Percentiles rank a stretch among this genome's conserved stretches.
These are phyloP conservation scores for Mycena rosella DNA, from an alignment of 768 basidiomycete genomes.

Conservation along the genomic window DNA sequence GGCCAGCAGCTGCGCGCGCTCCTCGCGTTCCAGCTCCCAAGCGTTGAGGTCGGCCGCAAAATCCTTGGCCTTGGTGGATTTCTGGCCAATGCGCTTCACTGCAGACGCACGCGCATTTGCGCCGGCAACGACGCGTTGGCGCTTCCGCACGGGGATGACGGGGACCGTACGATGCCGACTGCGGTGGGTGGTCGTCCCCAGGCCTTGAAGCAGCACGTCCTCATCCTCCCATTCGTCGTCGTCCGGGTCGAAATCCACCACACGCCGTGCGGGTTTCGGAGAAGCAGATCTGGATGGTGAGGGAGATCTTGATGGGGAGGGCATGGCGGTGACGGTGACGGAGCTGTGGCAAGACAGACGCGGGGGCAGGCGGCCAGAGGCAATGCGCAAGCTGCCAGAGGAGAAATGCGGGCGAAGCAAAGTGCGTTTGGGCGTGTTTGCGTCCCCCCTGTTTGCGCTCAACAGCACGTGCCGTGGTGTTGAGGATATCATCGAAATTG, in stretches of 20 bases:
- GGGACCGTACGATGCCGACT: background rate
- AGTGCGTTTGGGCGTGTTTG: background rate
- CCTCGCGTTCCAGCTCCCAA: background rate
- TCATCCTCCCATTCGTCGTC: background rate
- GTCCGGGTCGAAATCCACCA: background rate
- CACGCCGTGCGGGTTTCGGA: background rate
- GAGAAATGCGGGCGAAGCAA: background rate
- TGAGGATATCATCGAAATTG: background rate
- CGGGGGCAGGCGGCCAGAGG: background rate
- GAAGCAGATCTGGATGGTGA: background rate
- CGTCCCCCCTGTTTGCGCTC: background rate
- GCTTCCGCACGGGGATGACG: constrained; percentile 1
- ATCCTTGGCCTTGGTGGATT: background rate
- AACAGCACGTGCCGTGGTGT: background rate
- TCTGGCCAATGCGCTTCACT: background rate
- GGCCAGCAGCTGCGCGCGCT: background rate
- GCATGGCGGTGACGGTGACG: background rate
- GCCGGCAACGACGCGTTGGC: background rate
- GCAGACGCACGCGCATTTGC: background rate
- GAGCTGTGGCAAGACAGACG: no score
- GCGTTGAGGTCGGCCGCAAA: background rate
- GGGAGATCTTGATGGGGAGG: background rate
- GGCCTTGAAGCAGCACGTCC: background rate
- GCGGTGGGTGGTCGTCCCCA: background rate
- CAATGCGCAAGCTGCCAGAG: background rate